Base-by-base conservation (phyloP, 2,329 filamentous ascomycete species). In the Penicillium rolfsii region DNA sequence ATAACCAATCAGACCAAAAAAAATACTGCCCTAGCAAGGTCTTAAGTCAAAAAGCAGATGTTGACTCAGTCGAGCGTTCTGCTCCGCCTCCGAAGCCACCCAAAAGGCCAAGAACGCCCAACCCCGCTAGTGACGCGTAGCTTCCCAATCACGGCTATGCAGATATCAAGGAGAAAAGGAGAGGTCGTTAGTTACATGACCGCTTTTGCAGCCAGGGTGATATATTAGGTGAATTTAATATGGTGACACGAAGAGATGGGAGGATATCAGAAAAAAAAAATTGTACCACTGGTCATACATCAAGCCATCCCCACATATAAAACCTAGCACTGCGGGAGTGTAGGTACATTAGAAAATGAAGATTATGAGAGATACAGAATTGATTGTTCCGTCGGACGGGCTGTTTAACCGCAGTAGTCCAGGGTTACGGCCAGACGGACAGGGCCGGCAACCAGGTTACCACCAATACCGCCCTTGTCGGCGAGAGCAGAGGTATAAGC, bases 401-500 rank as follows among this genome's bases (percentile, higher is more conserved):
- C 8, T 14, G 5, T 58, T 66, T 70, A 74, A 22, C 60, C 68
- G 43, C 65, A 65, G 59, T 73, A 75, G 49, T 73, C 71, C 26
- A 75, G 62, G 11, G 61, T 65, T 26, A 73, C 71, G 43, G 67
- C 65, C 16, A 75, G 58, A 55, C 70, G 65, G 41, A 74, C 67
- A 19, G 70, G 48, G 11, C 69, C 71, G 53, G 64, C 60, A 24
- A 46, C 50, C 6, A 76, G 63, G 61, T 76, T 76, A 7, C 70
- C 74, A 41, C 75, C 75, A 50, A 77, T 74, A 45, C 75, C 75
- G 60, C 71, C 75, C 55, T 67, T 33, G 45, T 60, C 64, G 3
- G 67, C 67, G 63, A 73, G 60, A 14, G 62, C 66, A 9, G 62
- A 54, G 9, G 70, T 74, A 49, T 77, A 77, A 33, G 75, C 75